Evolutionary conservation across 2,329 filamentous ascomycete genomes (phyloP), one percentile per base, ranked within the genome.

Genomic region (Paecilomyces dactylethromorphus): DNA sequence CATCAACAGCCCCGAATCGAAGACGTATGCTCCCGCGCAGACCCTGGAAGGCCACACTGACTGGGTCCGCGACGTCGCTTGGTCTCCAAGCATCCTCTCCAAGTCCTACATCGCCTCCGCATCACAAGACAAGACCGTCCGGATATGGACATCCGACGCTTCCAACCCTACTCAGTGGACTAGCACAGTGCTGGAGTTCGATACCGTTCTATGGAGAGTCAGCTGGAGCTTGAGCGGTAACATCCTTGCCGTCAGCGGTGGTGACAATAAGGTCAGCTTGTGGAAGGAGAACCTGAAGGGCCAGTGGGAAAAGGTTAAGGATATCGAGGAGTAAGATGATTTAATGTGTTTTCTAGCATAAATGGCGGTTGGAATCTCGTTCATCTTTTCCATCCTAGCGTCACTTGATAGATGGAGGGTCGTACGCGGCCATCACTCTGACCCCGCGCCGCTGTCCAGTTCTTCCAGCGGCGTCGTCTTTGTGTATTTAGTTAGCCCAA

Each of bases 231-330:
- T 97, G 71, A 96, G 91, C 75, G 94, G 94, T 56, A 99, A 99
- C 73, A 92, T 97, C 21, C 82, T 99, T 68, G 94, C 94, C 10
- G 91, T 97, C 62, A 94, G 90, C 71, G 91, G 91, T 45, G 91
- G 89, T 26, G 93, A 99, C 78, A 99, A 99, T 82, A 92, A 95
- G 79, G 92, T 99, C 58, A 95, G 89, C 57, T 77, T 99, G 74
- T 99, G 93, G 93, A 99, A 97, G 84, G 94, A 99, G 84, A 96
- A 96, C 74, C 80, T 99, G 67, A 90, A 89, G 73, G 94, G 94
- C 58, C 91, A 96, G 72, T 99, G 94, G 94, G 92, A 97, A 78
- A 91, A 90, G 69, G 91, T 97, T 65, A 97, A 96, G 84, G 92
- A 91, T 60, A 92, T 99, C 73, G 93, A 96, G 75, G 91, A 96